phyloP scores from a whole-genome alignment of 371 early-diverging fungal species.

The Mucor velutinosus region DNA sequence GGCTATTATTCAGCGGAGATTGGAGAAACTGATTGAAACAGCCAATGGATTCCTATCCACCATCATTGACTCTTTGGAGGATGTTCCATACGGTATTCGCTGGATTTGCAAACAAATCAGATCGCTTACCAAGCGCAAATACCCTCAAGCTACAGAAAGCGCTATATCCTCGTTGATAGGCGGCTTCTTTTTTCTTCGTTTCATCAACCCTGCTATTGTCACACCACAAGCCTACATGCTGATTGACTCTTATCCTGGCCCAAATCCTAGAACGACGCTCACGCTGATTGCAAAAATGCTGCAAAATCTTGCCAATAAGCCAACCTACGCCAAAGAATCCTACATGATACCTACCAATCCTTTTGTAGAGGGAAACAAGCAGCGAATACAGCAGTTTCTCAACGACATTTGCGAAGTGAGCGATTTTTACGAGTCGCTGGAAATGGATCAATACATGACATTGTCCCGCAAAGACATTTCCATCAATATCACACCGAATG shows the following conservation, averaged over 20 bases:
- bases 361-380: constrained; percentile 86
- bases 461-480: constrained; percentile 87
- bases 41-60: constrained; percentile 82
- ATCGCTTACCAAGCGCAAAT: constrained; percentile 88
- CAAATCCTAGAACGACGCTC: constrained; percentile 83
- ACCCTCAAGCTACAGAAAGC: constrained; percentile 86
- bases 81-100: constrained; percentile 95
- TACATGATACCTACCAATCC: constrained; percentile 88
- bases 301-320: constrained; percentile 92
- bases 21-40: constrained; percentile 83
- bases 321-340: constrained; percentile 85
- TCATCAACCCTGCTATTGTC: constrained; percentile 96
- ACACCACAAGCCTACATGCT: constrained; percentile 95
- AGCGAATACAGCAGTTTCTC: constrained; percentile 81
- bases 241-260: constrained; percentile 79
- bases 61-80: constrained; percentile 78
- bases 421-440: constrained; percentile 91
- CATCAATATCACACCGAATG: constrained; percentile 87
- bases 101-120: constrained; percentile 98
- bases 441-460: constrained; percentile 96
- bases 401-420: constrained; percentile 90
- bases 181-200: constrained; percentile 97
- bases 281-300: constrained; percentile 92
- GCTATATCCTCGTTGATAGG: constrained; percentile 94
- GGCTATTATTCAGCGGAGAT: constrained; percentile 81